Conservation (phyloP, 352 stramenopile species). For the Globisporangium carolinianum region DNA sequence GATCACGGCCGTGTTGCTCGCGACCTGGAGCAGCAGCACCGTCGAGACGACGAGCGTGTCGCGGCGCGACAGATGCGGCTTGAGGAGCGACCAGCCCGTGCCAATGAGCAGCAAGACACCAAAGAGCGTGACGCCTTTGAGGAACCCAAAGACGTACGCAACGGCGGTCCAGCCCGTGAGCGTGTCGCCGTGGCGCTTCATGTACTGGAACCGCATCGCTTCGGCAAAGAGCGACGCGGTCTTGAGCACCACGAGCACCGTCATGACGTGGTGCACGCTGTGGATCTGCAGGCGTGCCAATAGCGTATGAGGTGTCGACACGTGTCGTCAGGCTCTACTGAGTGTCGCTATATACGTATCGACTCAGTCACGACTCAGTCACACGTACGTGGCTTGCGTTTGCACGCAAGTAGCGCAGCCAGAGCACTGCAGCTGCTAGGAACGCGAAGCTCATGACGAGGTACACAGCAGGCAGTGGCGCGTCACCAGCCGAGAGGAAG, state of each 20-base stretch:
- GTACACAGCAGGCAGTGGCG: conserved; percentile 82
- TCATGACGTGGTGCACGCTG: conserved; percentile 96
- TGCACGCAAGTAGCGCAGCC: conserved; percentile 51
- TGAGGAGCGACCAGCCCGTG: conserved; percentile 95
- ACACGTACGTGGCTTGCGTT: conserved; percentile 61
- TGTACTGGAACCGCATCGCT: conserved; percentile 93
- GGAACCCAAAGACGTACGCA: conserved; percentile 94
- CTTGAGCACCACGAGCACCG: conserved; percentile 91
- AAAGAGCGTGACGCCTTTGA: conserved; percentile 97
- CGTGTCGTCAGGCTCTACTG: too few species aligned
- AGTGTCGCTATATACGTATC: too few species aligned
- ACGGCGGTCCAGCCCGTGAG: conserved; percentile 89
- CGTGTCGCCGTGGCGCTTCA: conserved; percentile 91
- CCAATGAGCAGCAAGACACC: conserved; percentile 96
- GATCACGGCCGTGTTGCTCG: conserved; percentile 95
- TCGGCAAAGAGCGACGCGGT: conserved; percentile 91
- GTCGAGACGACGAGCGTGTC: conserved; percentile 94
- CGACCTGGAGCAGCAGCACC: conserved; percentile 88
- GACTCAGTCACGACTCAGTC: not conserved
- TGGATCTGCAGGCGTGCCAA: conserved; percentile 52
- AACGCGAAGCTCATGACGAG: conserved; percentile 74
- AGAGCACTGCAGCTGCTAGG: conserved; percentile 41
- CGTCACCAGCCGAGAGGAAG: conserved; percentile 82
- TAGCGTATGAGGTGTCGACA: conserved; percentile 4
- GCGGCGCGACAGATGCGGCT: conserved; percentile 89